A percentile compares a stretch with the other conserved stretches of the same genome.
These are phyloP conservation scores for Pisolithus tinctorius DNA, from an alignment of 768 basidiomycete genomes.

Conservation along the genomic window DNA sequence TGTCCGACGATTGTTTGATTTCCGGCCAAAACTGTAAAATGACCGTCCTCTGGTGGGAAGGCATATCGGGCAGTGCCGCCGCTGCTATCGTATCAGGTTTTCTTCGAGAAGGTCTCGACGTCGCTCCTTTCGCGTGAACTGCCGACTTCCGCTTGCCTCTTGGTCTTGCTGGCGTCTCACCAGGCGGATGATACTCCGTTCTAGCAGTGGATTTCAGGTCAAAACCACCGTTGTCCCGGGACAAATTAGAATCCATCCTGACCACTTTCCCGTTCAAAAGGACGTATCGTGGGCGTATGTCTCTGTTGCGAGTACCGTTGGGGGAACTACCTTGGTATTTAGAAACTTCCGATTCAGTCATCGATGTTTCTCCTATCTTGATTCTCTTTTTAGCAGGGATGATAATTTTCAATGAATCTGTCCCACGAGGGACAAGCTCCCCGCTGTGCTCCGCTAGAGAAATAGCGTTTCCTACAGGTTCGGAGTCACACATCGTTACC, in stretches of 20 bases:
- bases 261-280: neutral
- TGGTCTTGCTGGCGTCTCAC: neutral
- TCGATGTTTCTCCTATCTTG: neutral
- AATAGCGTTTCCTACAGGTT: too few species aligned
- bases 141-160: neutral
- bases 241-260: neutral
- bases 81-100: too few species aligned
- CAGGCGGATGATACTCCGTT: neutral
- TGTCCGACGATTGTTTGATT: slow-evolving; percentile 4
- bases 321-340: neutral
- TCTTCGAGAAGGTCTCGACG: neutral
- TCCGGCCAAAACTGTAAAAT: slow-evolving; percentile 11
- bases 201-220: neutral
- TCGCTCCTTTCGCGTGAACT: neutral
- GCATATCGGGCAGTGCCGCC: neutral
- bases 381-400: neutral
- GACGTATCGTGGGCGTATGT: neutral
- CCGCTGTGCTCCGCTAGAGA: too few species aligned
- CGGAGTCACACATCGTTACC: too few species aligned
- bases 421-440: neutral
- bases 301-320: too few species aligned
- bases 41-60: neutral
- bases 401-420: neutral
- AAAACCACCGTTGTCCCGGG: too few species aligned
- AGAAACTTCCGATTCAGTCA: too few species aligned